Conservation (phyloP, 208 protist genomes). For the Crithidia fasciculata region DNA sequence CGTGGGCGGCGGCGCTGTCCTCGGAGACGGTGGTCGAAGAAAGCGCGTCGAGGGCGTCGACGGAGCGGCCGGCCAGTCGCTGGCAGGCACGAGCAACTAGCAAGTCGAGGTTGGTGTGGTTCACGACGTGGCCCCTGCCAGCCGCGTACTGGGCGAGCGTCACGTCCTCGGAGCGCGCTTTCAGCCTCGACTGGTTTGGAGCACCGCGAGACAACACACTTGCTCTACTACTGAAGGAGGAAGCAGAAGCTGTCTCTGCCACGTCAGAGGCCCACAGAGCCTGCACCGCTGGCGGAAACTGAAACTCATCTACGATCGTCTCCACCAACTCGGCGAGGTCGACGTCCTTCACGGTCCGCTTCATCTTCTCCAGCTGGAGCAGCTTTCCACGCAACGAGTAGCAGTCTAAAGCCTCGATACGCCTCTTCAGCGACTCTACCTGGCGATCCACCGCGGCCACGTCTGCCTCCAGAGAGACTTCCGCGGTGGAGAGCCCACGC, state of each 20-base stretch:
- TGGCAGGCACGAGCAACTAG: constrained; percentile 57
- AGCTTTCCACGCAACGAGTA: constrained; percentile 66
- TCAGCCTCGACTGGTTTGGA: neutral
- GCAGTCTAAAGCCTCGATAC: constrained; percentile 43
- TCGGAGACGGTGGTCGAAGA: constrained; percentile 38
- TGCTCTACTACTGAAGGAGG: no score
- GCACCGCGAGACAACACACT: no score
- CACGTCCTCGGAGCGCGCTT: neutral
- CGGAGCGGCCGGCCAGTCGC: constrained; percentile 59
- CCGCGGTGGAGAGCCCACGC: constrained; percentile 3
- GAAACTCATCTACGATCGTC: constrained; percentile 41
- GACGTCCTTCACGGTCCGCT: constrained; percentile 45
- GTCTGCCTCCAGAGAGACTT: constrained; percentile 21
- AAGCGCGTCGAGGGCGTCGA: constrained; percentile 56
- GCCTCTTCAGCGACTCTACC: constrained; percentile 42
- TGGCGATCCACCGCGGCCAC: constrained; percentile 43
- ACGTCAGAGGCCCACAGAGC: constrained; percentile 43
- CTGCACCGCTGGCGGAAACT: constrained; percentile 55
- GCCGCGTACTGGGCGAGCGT: constrained; percentile 6
- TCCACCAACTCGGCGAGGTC: constrained; percentile 43
- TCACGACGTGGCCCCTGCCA: constrained; percentile 31
- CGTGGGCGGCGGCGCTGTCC: constrained; percentile 38
- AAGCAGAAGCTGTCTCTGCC: neutral
- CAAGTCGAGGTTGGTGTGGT: constrained; percentile 53
- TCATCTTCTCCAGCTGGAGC: constrained; percentile 60